phyloP scores from a whole-genome alignment of 2,329 filamentous ascomycete species.

The Cryphonectria naterciae region DNA sequence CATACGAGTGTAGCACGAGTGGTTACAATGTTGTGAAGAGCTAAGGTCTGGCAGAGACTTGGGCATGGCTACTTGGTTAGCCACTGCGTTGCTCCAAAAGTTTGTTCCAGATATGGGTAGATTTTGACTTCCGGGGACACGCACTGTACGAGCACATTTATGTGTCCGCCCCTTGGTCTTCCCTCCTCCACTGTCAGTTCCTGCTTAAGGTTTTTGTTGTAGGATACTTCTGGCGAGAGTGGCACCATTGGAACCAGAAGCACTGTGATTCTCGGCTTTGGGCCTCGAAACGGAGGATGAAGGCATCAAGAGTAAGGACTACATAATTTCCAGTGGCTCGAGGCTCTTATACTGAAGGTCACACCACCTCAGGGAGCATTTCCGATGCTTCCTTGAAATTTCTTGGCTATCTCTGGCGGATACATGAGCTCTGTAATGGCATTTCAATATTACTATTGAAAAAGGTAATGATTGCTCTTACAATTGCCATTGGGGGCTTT shows the following conservation, averaged over 20 bases:
- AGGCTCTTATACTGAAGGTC: not conserved
- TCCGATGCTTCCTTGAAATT: not conserved
- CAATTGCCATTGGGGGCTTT: not conserved
- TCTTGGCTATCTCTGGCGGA: not conserved
- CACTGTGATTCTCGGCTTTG: not conserved
- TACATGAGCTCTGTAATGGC: not conserved
- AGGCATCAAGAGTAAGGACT: not conserved
- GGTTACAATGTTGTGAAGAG: not conserved
- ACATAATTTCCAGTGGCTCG: not conserved
- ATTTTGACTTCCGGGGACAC: not conserved
- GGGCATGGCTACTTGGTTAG: not conserved
- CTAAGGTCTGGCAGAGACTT: not conserved
- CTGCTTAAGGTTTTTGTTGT: not conserved
- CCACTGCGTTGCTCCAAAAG: not conserved
- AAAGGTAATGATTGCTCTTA: not conserved
- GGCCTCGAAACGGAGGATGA: not conserved
- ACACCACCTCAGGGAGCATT: not conserved
- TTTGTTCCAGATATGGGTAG: not conserved
- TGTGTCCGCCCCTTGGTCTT: no score
- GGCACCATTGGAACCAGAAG: not conserved
- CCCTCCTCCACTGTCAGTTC: no score
- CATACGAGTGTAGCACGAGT: not conserved
- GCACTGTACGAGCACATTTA: no score
- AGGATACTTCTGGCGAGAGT: not conserved
- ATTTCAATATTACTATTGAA: not conserved